Evolutionary conservation across 495 filamentous ascomycete species (phyloP).

Genomic region (Hyaloscypha variabilis): DNA sequence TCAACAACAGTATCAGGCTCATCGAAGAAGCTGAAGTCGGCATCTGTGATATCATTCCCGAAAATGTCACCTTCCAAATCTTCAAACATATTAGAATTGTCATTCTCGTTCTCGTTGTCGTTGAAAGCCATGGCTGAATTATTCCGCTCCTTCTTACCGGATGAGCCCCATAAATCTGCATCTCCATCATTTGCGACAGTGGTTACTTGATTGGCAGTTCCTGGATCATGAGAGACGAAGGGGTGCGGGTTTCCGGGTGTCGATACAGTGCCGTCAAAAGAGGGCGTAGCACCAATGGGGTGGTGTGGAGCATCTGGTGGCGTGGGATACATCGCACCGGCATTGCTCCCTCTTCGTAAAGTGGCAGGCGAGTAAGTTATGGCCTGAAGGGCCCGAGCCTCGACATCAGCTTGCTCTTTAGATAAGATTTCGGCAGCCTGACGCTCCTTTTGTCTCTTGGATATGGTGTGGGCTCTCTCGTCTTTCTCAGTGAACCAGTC

Average conservation of each 20-base stretch:
- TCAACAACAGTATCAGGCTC: constrained; percentile 25
- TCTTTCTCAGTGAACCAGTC: constrained; percentile 61
- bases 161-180: constrained; percentile 28
- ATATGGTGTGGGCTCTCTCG: constrained; percentile 48
- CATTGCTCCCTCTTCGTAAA: constrained; percentile 52
- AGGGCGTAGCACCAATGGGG: constrained; percentile 45
- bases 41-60: constrained; percentile 82
- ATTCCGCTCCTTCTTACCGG: constrained; percentile 35
- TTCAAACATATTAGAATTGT: constrained; percentile 57
- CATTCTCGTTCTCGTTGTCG: constrained; percentile 66
- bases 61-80: constrained; percentile 78
- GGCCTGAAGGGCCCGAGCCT: constrained; percentile 36
- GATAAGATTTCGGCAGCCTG: constrained; percentile 41
- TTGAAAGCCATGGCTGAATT: constrained; percentile 47
- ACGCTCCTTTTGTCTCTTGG: constrained; percentile 55
- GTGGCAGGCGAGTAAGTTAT: constrained; percentile 44
- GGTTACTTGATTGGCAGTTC: constrained; percentile 25
- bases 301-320: constrained; percentile 75
- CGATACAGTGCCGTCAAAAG: constrained; percentile 48
- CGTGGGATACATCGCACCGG: constrained; percentile 80
- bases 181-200: constrained; percentile 28
- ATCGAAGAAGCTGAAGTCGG: constrained; percentile 92
- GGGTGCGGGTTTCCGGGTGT: constrained; percentile 47
- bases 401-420: constrained; percentile 38
- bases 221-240: constrained; percentile 15